Conservation (phyloP, 2,329 filamentous ascomycete species). For the Ploettnerulaceae sp. region DNA sequence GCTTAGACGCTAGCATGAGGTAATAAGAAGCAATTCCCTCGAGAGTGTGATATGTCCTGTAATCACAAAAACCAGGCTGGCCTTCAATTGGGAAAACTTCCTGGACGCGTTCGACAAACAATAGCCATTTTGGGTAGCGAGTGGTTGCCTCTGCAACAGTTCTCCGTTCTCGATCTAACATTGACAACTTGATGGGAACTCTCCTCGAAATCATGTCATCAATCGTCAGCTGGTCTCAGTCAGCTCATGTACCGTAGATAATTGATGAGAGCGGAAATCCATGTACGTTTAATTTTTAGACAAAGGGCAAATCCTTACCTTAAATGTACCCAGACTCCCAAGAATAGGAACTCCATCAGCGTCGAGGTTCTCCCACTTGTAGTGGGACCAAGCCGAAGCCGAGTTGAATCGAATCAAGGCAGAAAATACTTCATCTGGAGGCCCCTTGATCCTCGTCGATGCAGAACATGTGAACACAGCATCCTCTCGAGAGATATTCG, state of each 20-base stretch:
- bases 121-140: slow-evolving; percentile 20
- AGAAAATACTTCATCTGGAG: slow-evolving; percentile 21
- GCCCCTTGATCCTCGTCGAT: slow-evolving; percentile 19
- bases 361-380: slow-evolving; percentile 14
- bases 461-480: slow-evolving; percentile 19
- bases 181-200: slow-evolving; percentile 11
- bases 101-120: slow-evolving; percentile 21
- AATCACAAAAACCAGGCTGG: slow-evolving; percentile 20
- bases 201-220: slow-evolving; percentile 8
- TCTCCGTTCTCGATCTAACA: slow-evolving; percentile 19
- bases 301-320: slow-evolving; percentile 13
- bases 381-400: slow-evolving; percentile 16
- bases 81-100: slow-evolving; percentile 21
- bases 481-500: slow-evolving; percentile 12
- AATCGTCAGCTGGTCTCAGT: slow-evolving; percentile 10
- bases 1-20: slow-evolving; percentile 16
- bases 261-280: too few species aligned
- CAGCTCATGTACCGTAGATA: slow-evolving; percentile 1
- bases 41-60: slow-evolving; percentile 20
- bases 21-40: slow-evolving; percentile 24
- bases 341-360: slow-evolving; percentile 16
- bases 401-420: slow-evolving; percentile 17
- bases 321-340: slow-evolving; percentile 18
- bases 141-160: slow-evolving; percentile 15
- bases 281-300: too few species aligned